Conservation (phyloP, 2,329 filamentous ascomycete species). For the Aspergillus aculeatinus region DNA sequence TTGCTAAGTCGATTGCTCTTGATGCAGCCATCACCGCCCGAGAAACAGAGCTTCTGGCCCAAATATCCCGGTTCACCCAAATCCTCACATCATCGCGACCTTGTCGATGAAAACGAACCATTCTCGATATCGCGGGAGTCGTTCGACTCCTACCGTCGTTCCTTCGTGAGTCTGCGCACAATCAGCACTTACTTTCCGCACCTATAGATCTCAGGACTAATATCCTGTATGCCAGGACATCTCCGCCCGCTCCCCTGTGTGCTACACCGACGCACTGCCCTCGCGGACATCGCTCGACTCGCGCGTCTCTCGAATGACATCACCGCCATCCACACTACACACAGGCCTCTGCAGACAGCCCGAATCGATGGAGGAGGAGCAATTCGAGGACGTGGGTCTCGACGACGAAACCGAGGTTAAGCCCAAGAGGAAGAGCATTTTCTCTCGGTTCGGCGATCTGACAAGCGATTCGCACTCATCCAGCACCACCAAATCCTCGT, state of each 20-base stretch:
- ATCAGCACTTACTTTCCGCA: constrained; percentile 4
- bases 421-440: constrained; percentile 75
- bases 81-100: constrained; percentile 60
- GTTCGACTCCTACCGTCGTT: constrained; percentile 93
- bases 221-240: constrained; percentile 66
- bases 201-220: constrained; percentile 10
- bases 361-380: constrained; percentile 69
- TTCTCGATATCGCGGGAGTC: constrained; percentile 96
- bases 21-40: constrained; percentile 76
- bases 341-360: constrained; percentile 53
- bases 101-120: constrained; percentile 79
- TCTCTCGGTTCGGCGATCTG: constrained; percentile 70
- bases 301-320: constrained; percentile 61
- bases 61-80: constrained; percentile 50
- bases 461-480: constrained; percentile 35
- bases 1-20: constrained; percentile 8
- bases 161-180: constrained; percentile 67
- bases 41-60: constrained; percentile 78
- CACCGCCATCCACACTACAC: constrained; percentile 61
- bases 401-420: constrained; percentile 65
- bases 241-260: constrained; percentile 77
- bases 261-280: constrained; percentile 56
- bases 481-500: constrained; percentile 44
- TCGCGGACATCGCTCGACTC: constrained; percentile 81
- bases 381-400: constrained; percentile 87